Conservation (phyloP, 257 asterid genomes). For the Sherardia arvensis region DNA sequence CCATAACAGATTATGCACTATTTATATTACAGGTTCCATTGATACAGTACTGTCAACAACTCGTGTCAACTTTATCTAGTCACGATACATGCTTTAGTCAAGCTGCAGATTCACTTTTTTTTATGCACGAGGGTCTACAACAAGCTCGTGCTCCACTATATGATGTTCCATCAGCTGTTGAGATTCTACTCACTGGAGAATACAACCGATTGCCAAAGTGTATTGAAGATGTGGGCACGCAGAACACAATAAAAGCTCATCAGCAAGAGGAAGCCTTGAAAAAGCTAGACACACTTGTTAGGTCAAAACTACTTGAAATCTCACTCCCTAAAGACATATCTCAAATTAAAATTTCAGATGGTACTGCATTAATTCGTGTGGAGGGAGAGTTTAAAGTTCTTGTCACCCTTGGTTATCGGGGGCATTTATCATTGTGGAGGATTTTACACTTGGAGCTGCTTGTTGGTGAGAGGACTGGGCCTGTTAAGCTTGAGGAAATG, state of each 20-base stretch:
- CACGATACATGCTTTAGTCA: slow-evolving; percentile 96
- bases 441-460: slow-evolving; percentile 93
- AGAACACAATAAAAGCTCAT: slow-evolving; percentile 55
- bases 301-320: slow-evolving; percentile 78
- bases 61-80: slow-evolving; percentile 77
- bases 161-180: slow-evolving; percentile 94
- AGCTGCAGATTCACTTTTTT: slow-evolving; percentile 98
- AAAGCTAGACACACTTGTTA: slow-evolving; percentile 80
- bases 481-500: slow-evolving; percentile 74
- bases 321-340: slow-evolving; percentile 78
- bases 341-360: slow-evolving; percentile 68
- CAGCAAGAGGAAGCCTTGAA: slow-evolving; percentile 73
- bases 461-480: slow-evolving; percentile 85
- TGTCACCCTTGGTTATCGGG: slow-evolving; percentile 95
- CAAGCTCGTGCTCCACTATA: slow-evolving; percentile 98
- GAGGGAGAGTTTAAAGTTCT: slow-evolving; percentile 96
- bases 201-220: slow-evolving; percentile 90
- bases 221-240: slow-evolving; percentile 75
- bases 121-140: slow-evolving; percentile 97
- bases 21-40: slow-evolving; percentile 75
- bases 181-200: slow-evolving; percentile 76
- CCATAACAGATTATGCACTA: not conserved
- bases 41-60: slow-evolving; percentile 88
- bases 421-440: slow-evolving; percentile 95
- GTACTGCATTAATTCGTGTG: slow-evolving; percentile 79